Percentiles rank a stretch among this genome's conserved stretches.
Conservation (phyloP, 305 asterid genomes). For the Plantago coronopus region DNA sequence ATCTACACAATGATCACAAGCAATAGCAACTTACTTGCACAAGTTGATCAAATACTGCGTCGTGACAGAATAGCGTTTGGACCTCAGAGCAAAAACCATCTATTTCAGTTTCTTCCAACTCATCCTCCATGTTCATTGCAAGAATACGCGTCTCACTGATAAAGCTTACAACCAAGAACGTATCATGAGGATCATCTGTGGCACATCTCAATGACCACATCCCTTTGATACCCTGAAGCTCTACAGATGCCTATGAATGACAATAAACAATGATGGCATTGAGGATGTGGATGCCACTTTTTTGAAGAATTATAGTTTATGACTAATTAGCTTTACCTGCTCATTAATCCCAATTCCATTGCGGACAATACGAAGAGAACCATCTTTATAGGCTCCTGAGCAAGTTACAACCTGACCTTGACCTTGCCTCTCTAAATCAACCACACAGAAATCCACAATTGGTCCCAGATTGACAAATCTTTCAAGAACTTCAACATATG, state of each 20-base stretch:
- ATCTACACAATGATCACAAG: slow-evolving; percentile 12
- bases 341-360: slow-evolving; percentile 97
- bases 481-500: slow-evolving; percentile 91
- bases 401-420: slow-evolving; percentile 99
- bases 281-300: slow-evolving; percentile 1
- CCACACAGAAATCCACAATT: slow-evolving; percentile 94
- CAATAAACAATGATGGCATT: slow-evolving; percentile 14
- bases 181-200: slow-evolving; percentile 81
- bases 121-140: slow-evolving; percentile 98
- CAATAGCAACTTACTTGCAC: slow-evolving; percentile 60
- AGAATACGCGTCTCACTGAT: slow-evolving; percentile 91
- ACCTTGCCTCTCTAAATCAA: slow-evolving; percentile 98
- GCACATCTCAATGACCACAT: slow-evolving; percentile 97
- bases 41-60: slow-evolving; percentile 84
- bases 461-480: slow-evolving; percentile 95
- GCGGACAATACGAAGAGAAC: slow-evolving; percentile 90
- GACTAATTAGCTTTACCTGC: slow-evolving; percentile 46
- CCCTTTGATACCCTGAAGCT: slow-evolving; percentile 99
- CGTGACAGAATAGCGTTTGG: slow-evolving; percentile 92
- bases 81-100: slow-evolving; percentile 83
- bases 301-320: slow-evolving; percentile 14
- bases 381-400: slow-evolving; percentile 97
- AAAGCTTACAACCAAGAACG: slow-evolving; percentile 95
- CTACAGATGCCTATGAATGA: slow-evolving; percentile 81
- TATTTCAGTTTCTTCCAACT: slow-evolving; percentile 96